phyloP scores from a whole-genome alignment of 2,329 filamentous ascomycete genomes.

The Zalaria obscura region DNA sequence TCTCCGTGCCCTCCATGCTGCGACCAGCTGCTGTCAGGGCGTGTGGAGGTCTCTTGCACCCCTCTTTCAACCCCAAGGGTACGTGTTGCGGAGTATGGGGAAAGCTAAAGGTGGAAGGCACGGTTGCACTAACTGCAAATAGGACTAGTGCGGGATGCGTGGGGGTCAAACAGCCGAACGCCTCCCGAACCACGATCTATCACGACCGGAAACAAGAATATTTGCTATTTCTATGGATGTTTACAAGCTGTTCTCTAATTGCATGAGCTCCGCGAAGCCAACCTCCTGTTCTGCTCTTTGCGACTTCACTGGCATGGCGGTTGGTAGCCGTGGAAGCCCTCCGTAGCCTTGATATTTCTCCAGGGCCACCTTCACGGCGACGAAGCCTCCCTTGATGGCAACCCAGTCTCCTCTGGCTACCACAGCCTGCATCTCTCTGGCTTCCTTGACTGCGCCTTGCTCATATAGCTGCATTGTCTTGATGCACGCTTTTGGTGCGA shows the following conservation, averaged over 20 bases:
- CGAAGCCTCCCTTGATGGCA: constrained; percentile 53
- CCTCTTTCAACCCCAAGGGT: too few relatives aligned
- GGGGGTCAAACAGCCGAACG: too few relatives aligned
- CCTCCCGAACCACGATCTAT: too few relatives aligned
- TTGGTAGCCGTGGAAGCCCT: constrained; percentile 43
- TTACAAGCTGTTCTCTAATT: constrained; percentile 20
- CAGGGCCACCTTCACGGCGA: constrained; percentile 54
- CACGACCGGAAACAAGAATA: too few relatives aligned
- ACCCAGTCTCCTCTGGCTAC: constrained; percentile 56
- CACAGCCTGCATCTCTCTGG: constrained; percentile 48
- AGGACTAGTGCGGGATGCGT: too few relatives aligned
- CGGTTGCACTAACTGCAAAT: too few relatives aligned
- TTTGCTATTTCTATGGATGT: background rate
- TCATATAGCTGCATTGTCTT: constrained; percentile 46
- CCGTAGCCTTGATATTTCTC: constrained; percentile 52
- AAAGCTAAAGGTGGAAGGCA: too few relatives aligned
- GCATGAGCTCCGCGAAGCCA: constrained; percentile 29
- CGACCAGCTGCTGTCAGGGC: too few relatives aligned
- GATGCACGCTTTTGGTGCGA: constrained; percentile 52
- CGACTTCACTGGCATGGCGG: constrained; percentile 33
- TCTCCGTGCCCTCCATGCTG: too few relatives aligned
- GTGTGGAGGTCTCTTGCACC: too few relatives aligned
- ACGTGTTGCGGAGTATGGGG: too few relatives aligned
- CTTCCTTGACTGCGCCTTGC: constrained; percentile 45
- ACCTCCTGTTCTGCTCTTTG: constrained; percentile 12